Conservation (phyloP, 1,284 basidiomycete genomes). For the Leccinum ponderosum region DNA sequence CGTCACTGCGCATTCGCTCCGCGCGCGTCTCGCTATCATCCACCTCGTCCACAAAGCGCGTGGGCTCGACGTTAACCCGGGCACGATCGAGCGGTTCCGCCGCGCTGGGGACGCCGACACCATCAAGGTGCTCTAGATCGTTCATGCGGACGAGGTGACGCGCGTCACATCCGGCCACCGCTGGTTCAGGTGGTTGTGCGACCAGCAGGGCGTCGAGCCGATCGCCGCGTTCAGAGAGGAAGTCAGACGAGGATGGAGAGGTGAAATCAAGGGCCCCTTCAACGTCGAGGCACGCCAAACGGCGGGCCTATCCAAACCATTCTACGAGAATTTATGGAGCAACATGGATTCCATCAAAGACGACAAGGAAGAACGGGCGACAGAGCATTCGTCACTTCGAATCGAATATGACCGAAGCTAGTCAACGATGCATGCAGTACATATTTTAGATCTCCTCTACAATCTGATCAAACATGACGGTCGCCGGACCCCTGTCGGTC, state of each 20-base stretch:
- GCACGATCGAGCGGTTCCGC: conserved; percentile 1
- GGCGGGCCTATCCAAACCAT: neutral
- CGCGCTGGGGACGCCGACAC: neutral
- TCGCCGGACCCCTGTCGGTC: no score
- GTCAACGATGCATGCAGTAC: no score
- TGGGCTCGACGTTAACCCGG: neutral
- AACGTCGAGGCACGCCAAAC: neutral
- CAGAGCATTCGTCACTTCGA: no score
- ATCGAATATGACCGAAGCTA: no score
- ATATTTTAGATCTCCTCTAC: no score
- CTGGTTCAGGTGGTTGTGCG: no score
- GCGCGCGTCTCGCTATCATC: neutral
- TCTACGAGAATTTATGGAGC: no score
- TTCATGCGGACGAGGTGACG: conserved; percentile 2
- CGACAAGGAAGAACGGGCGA: no score
- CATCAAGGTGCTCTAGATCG: neutral
- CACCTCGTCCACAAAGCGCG: neutral
- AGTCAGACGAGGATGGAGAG: neutral
- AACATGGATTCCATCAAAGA: no score
- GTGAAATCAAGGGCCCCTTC: neutral
- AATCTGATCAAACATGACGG: no score
- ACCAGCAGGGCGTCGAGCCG: no score
- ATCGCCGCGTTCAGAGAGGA: neutral
- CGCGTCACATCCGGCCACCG: neutral
- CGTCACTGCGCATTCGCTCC: neutral